A percentile compares a stretch with the other conserved stretches of the same genome.
Conservation (phyloP, 2,329 filamentous ascomycete species). For the Neopestalotiopsis sp. region DNA sequence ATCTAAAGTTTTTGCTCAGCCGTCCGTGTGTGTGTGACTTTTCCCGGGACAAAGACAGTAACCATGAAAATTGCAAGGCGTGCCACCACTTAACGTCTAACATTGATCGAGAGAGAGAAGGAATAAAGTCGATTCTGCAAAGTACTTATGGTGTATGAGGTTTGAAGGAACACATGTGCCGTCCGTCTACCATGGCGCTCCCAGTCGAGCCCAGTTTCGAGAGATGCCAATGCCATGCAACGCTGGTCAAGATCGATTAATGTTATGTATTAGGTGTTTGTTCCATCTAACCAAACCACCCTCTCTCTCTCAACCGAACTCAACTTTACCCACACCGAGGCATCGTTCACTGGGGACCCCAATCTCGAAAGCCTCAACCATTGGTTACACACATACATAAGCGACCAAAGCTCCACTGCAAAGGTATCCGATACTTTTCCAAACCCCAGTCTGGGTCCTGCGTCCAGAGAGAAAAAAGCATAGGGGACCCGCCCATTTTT, state of each 20-base stretch:
- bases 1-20: background rate
- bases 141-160: background rate
- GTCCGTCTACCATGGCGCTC: background rate
- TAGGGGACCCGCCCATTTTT: background rate
- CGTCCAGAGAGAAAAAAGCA: background rate
- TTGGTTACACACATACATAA: constrained; percentile 18
- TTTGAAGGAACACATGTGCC: constrained; percentile 2
- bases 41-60: background rate
- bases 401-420: constrained; percentile 16
- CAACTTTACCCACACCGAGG: constrained; percentile 12
- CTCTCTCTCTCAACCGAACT: constrained; percentile 4
- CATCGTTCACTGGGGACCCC: constrained; percentile 3
- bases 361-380: background rate
- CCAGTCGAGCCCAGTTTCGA: background rate
- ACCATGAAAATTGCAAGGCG: background rate
- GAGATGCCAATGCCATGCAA: background rate
- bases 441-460: too few relatives aligned
- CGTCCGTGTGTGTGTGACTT: background rate
- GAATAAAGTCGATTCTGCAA: background rate
- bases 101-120: background rate
- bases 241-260: background rate
- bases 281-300: background rate
- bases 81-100: background rate
- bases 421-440: constrained; percentile 16
- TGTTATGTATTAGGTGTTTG: background rate